These are phyloP conservation scores for Ananas comosus DNA, from an alignment of 176 grass and related monocot genomes.

Conservation along the genomic window DNA sequence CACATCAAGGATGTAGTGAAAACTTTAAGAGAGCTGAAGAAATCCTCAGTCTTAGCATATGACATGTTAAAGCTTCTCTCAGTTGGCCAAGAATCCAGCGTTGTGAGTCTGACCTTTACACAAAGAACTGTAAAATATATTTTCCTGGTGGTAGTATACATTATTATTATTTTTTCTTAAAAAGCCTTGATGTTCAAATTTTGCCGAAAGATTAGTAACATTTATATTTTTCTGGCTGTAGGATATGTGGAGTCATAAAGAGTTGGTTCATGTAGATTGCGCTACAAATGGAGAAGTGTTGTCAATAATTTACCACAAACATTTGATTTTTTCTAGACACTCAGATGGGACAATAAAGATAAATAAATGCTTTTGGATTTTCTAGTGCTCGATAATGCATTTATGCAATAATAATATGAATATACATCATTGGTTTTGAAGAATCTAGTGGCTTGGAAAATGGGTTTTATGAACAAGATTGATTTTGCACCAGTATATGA, in stretches of 20 bases:
- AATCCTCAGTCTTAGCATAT: slow-evolving; percentile 48
- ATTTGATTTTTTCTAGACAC: slow-evolving; percentile 52
- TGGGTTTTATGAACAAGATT: background rate
- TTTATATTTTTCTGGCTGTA: slow-evolving; percentile 5
- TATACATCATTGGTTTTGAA: background rate
- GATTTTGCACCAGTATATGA: background rate
- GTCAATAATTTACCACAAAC: slow-evolving; percentile 42
- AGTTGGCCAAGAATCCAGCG: slow-evolving; percentile 58
- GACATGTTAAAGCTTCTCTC: slow-evolving; percentile 73
- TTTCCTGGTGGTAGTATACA: slow-evolving; percentile 4
- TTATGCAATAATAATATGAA: background rate
- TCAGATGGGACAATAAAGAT: slow-evolving; percentile 62
- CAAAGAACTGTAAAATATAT: background rate
- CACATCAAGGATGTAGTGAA: slow-evolving; percentile 62
- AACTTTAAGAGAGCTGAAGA: slow-evolving; percentile 55
- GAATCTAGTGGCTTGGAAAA: background rate
- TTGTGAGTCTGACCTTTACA: slow-evolving; percentile 19
- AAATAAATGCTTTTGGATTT: background rate
- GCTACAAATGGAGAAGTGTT: slow-evolving; percentile 44
- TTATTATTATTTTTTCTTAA: no score
- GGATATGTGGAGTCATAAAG: slow-evolving; percentile 68
- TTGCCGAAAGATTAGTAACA: no score
- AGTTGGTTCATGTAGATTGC: slow-evolving; percentile 44
- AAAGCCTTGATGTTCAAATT: background rate
- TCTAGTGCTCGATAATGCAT: background rate